Percentiles rank a stretch among this genome's conserved stretches.
Evolutionary conservation across 2,329 filamentous ascomycete species (phyloP).

Genomic region (Cladophialophora yegresii): DNA sequence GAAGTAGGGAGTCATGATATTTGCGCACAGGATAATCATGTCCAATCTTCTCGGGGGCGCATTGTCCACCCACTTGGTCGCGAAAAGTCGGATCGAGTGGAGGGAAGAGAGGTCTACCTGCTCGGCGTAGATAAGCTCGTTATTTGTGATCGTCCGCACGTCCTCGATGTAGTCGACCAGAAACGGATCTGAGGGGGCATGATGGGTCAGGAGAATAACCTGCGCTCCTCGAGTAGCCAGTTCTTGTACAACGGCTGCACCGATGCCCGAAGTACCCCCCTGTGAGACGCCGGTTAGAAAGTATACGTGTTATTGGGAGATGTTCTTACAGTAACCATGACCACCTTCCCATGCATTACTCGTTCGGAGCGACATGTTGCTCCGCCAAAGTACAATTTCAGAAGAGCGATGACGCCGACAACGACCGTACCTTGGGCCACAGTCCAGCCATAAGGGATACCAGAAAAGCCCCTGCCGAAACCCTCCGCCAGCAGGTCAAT

Average conservation of each 20-base stretch:
- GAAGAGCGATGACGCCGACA: slow-evolving; percentile 54
- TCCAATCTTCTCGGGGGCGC: slow-evolving; percentile 84
- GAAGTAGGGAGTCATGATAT: slow-evolving; percentile 71
- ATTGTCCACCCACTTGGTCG: slow-evolving; percentile 98
- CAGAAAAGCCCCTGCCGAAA: slow-evolving; percentile 56
- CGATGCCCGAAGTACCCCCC: slow-evolving; percentile 91
- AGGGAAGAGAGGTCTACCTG: slow-evolving; percentile 86
- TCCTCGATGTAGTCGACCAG: slow-evolving; percentile 91
- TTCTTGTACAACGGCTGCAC: slow-evolving; percentile 71
- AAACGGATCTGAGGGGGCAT: slow-evolving; percentile 79
- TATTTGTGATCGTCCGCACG: slow-evolving; percentile 71
- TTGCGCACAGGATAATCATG: slow-evolving; percentile 85
- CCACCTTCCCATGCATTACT: slow-evolving; percentile 87
- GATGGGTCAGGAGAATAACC: slow-evolving; percentile 82
- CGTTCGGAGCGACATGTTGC: slow-evolving; percentile 73
- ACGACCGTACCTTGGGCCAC: slow-evolving; percentile 57
- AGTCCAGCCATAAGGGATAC: slow-evolving; percentile 57
- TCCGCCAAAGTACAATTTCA: slow-evolving; percentile 79
- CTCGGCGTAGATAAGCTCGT: slow-evolving; percentile 91
- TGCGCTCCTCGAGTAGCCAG: slow-evolving; percentile 84
- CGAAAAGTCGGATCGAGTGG: slow-evolving; percentile 88
- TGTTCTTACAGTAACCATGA: slow-evolving; percentile 76
- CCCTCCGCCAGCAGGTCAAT: slow-evolving; percentile 60
- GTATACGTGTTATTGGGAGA: neutral
- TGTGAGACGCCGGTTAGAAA: slow-evolving; percentile 39